Percentiles rank a stretch among this genome's conserved stretches.
These are phyloP conservation scores for Streptanthus diversifolius DNA, from an alignment of 345 rosid species.

Conservation along the genomic window DNA sequence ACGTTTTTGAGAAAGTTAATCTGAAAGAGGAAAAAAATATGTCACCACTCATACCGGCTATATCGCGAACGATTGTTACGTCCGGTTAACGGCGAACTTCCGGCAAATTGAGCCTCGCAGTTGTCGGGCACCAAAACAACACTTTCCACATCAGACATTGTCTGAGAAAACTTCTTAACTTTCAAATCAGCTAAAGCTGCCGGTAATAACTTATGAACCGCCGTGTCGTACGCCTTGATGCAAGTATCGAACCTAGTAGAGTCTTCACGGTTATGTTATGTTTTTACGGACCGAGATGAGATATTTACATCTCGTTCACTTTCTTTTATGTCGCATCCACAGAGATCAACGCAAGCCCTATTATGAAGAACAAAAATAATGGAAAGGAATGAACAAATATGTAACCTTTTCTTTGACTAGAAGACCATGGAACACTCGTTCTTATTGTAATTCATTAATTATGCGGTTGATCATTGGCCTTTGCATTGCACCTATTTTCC, in stretches of 20 bases:
- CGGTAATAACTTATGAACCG: neutral
- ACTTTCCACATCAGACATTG: neutral
- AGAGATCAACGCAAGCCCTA: neutral
- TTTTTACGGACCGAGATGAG: neutral
- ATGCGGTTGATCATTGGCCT: too few relatives aligned
- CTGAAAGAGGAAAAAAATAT: too few relatives aligned
- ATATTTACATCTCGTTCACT: neutral
- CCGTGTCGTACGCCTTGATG: neutral
- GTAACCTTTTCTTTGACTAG: too few relatives aligned
- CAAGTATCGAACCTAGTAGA: neutral
- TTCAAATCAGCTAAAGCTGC: neutral
- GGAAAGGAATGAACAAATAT: neutral
- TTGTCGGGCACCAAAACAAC: neutral
- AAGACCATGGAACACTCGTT: too few relatives aligned
- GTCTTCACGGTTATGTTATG: neutral
- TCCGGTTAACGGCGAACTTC: neutral
- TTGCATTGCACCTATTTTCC: too few relatives aligned
- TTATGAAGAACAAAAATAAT: neutral
- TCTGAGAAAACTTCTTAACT: neutral
- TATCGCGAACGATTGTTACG: conserved; percentile 10
- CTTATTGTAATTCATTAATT: too few relatives aligned
- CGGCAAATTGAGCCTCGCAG: neutral
- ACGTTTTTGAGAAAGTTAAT: too few relatives aligned
- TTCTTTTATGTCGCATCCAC: neutral
- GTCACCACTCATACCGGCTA: conserved; percentile 3